Base-by-base conservation (phyloP, 805 yeast genomes). In the Pichia cephalocereana region DNA sequence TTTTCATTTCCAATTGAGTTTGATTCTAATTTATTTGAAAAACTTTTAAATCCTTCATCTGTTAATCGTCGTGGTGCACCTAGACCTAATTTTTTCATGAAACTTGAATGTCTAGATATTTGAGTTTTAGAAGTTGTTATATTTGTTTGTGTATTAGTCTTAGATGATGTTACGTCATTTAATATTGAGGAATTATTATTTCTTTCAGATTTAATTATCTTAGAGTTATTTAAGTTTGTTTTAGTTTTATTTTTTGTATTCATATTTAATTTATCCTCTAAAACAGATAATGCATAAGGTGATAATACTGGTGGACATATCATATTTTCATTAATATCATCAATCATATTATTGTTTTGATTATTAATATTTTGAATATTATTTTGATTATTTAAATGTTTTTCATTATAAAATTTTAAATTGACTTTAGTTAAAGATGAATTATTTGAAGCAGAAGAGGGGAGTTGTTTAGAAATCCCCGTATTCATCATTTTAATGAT, bases 31-130 rank as follows among this genome's bases (percentile, higher is more conserved):
- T 30, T 40, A 15, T 31, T 27, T 27, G 41, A 2, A 26, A 11
- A 2, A 41, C 27, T 41, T 47, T 48, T 38, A 43, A 49, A 40
- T 49, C 54, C 54, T 8, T 52, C 40, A 15, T 49, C 47, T 12
- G 70, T 61, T 2, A 74, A 67, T 44, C 82, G 59, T 53, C 74
- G 69, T 1, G 81, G 80, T 11, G 79, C 80, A 2, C 82, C 82
- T 38, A 77, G 40, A 12, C 62, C 62, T 23, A 75, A 61, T 49
- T 74, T 63, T 2, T 60, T 48, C 45, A 52, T 46, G 28, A 62
- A 54, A 30, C 57, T 50, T n/a, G 51, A 45, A 39, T 56, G 54
- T 23, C 57, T 47, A 10, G 43, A 40, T 12, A 18, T n/a, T 8
- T 49, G 4, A 51, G 46, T 49, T 51, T 30, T n/a, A 46, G 44